Base-by-base conservation (phyloP, 805 yeast genomes). In the Metschnikowia amazonensis region DNA sequence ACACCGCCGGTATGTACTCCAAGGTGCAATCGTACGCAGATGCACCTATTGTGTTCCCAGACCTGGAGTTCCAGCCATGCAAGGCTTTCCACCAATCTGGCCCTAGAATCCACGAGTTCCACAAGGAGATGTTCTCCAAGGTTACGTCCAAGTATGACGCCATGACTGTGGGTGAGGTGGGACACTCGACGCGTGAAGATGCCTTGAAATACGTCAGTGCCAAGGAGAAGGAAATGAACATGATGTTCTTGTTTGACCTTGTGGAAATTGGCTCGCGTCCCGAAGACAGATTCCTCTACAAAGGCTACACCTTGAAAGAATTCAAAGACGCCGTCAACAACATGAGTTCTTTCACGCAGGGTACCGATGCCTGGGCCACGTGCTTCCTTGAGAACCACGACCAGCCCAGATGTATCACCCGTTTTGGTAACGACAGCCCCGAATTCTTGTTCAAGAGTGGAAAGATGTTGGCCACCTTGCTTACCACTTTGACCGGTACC, bases 121-220 rank as follows among this genome's bases (percentile, higher is more conserved):
- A 77, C 60, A 70, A 71, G 58, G 81, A 77, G 55, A 69, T 79
- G 75, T 70, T 65, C 52, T 52, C 48, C 9, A 62, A 67, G 45
- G 72, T 68, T 33, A 66, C 74, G 16, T 58, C 72, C 25, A 65
- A 72, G 47, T 76, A 75, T 52, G 80, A 77, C 53, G 75, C 65
- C 27, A 69, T 79, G 75, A 76, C 82, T 5, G 82, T 79, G 25
- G 84, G 83, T 36, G 83, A 79, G 56, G 76, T 75, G 42, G 78
- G 79, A 13, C 61, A 60, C 45, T 65, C 73, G 35, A 50, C 70
- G 5, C 65, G 67, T 40, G 76, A 69, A 37, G 70, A 71, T 28
- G 63, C 74, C 4, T 58, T 72, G 53, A 65, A 70, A 47, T 76
- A 72, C 53, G 77, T 72, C 33, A 59, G 70, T 51, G 71, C 69